phyloP scores from a whole-genome alignment of 2,329 filamentous ascomycete genomes.

The Elsinoe perseae region DNA sequence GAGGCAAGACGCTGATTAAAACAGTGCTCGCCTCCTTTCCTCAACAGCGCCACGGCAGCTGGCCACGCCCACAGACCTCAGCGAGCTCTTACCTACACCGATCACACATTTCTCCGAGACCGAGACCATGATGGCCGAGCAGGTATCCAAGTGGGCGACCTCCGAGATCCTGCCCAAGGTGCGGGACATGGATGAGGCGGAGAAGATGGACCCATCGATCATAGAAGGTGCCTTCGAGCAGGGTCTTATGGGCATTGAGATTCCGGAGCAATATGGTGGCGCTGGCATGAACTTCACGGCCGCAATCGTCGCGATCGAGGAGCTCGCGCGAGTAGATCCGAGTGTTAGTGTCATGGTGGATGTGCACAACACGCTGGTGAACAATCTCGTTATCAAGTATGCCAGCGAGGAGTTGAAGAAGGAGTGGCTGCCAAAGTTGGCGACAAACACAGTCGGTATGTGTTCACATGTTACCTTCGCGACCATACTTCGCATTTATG shows the following conservation, averaged over 20 bases:
- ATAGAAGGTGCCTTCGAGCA: slow-evolving; percentile 96
- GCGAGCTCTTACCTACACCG: slow-evolving; percentile 76
- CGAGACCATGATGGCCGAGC: slow-evolving; percentile 80
- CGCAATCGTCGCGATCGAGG: slow-evolving; percentile 93
- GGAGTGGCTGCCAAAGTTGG: slow-evolving; percentile 81
- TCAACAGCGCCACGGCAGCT: slow-evolving; percentile 33
- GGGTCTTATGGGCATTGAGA: slow-evolving; percentile 93
- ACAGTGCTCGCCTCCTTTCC: slow-evolving; percentile 35
- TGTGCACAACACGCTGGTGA: slow-evolving; percentile 96
- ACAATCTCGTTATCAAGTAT: slow-evolving; percentile 83
- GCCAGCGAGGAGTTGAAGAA: slow-evolving; percentile 69
- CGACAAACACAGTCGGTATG: slow-evolving; percentile 71
- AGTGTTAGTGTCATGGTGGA: slow-evolving; percentile 93
- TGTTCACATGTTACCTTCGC: slow-evolving; percentile 25
- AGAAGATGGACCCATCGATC: slow-evolving; percentile 79
- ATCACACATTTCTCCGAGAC: slow-evolving; percentile 89
- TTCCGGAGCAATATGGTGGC: slow-evolving; percentile 92
- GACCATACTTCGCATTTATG: too few relatives aligned
- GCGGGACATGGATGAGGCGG: slow-evolving; percentile 94
- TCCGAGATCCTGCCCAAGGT: slow-evolving; percentile 85
- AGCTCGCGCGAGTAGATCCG: slow-evolving; percentile 87
- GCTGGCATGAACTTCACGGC: slow-evolving; percentile 98
- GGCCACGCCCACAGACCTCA: slow-evolving; percentile 48
- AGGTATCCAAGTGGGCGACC: slow-evolving; percentile 82
- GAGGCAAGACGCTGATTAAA: not conserved